Base-by-base conservation (phyloP, 805 yeast genomes). In the Candida peoriensis region DNA sequence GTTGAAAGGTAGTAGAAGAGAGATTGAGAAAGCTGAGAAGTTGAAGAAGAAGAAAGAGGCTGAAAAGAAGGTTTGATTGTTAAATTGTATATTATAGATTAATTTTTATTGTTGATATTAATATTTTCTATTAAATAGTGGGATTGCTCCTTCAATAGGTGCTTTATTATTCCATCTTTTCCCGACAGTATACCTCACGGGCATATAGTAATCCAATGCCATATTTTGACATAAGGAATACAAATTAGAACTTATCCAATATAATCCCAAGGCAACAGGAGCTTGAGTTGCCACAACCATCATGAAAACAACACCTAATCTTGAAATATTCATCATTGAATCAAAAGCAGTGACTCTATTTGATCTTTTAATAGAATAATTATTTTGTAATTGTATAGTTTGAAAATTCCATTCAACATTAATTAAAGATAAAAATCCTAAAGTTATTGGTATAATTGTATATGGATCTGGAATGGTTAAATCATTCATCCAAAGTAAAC, bases 211-310 rank as follows among this genome's bases (percentile, higher is more conserved):
- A 33, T 89, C 93, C 50, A 90, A 60, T 13, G 82, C 40, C 11
- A 81, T 55, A 54, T 89, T 90, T 49, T 90, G 97, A 1, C 74
- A 41, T 39, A 85, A 60, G 3, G 97, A 88, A 53, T 69, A 89
- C 4, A 70, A 47, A 53, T 87, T 89, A 0, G 96, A 87, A 30
- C 90, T 77, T 20, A 86, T 70, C 98, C 97, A 90, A 60, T 89
- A 90, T n/a, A 87, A 54, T 0, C 81, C 75, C 23, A 89, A 61
- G 1, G 94, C 86, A 20, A 80, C 65, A 0, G 97, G 95, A 0
- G 95, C 94, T 49, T 88, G 93, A 26, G 88, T 74, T 0, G 95
- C 70, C 14, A 88, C 66, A 5, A 87, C 88, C 81, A 87, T 86
- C 59, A 90, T 66, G 44, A 85, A 76, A 2, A 88, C 76, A 34